These are phyloP conservation scores for Herpetomonas tarakana DNA, from an alignment of 208 protist species.

Conservation along the genomic window DNA sequence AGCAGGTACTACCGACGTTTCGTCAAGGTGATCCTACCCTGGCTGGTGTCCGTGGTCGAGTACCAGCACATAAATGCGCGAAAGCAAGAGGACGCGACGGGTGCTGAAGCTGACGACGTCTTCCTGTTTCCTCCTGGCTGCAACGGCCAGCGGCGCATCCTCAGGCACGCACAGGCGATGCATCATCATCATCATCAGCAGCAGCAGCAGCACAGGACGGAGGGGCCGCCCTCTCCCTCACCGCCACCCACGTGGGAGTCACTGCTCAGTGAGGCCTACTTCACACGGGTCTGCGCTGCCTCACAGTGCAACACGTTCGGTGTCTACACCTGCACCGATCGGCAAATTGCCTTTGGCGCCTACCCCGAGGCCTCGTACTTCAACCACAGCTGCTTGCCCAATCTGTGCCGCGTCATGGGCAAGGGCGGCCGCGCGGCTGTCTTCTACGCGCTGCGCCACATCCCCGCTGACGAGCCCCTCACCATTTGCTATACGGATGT, in stretches of 20 bases:
- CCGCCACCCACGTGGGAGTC: neutral
- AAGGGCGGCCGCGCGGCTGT: constrained; percentile 28
- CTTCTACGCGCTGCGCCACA: constrained; percentile 67
- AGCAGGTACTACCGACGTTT: constrained; percentile 56
- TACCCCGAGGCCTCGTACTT: constrained; percentile 75
- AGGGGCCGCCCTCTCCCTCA: neutral
- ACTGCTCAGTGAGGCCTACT: constrained; percentile 30
- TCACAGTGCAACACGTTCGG: constrained; percentile 72
- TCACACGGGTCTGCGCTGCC: constrained; percentile 52
- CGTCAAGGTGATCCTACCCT: constrained; percentile 37
- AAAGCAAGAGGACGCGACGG: too few species aligned
- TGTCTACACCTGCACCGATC: constrained; percentile 36
- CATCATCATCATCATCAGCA: too few species aligned
- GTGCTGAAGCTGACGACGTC: too few species aligned
- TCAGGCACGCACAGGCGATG: too few species aligned
- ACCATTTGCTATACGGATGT: constrained; percentile 81
- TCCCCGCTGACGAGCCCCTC: constrained; percentile 35
- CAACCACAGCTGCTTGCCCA: constrained; percentile 72
- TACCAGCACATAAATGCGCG: too few species aligned
- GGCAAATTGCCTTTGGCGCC: constrained; percentile 47
- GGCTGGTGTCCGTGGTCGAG: too few species aligned
- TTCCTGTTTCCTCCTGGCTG: neutral
- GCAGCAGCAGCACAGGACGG: too few species aligned
- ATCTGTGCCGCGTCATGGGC: constrained; percentile 67
- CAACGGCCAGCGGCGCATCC: neutral